A percentile compares a stretch with the other conserved stretches of the same genome.
Evolutionary conservation across 2,329 filamentous ascomycete species (phyloP).

Genomic region (Purpureocillium lavendulum): DNA sequence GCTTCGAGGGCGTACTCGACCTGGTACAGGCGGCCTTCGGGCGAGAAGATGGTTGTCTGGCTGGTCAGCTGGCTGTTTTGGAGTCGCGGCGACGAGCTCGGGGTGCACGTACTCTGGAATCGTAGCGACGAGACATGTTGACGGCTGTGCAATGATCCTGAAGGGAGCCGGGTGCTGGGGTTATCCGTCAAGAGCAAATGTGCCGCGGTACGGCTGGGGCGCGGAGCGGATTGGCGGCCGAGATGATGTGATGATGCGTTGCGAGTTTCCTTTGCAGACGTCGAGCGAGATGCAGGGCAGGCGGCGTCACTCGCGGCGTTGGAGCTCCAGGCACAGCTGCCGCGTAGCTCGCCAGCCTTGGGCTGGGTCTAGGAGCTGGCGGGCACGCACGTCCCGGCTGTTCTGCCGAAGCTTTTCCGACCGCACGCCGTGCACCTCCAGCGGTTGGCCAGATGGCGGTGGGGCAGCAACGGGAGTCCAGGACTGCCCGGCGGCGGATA

Average conservation of each 20-base stretch:
- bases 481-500: neutral
- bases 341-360: constrained; percentile 4
- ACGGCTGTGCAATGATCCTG: neutral
- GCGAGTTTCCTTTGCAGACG: neutral
- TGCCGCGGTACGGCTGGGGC: neutral
- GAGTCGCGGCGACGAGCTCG: neutral
- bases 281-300: neutral
- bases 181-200: neutral
- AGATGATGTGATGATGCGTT: constrained; percentile 3
- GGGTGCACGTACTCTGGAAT: constrained; percentile 69
- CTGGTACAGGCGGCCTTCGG: constrained; percentile 95
- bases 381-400: too few species aligned
- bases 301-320: constrained; percentile 8
- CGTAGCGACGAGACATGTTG: constrained; percentile 91
- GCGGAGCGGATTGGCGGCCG: neutral
- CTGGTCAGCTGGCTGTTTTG: constrained; percentile 1
- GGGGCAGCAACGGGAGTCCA: too few species aligned
- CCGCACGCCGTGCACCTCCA: too few species aligned
- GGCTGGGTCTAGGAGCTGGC: neutral
- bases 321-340: constrained; percentile 12
- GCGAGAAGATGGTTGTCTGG: constrained; percentile 99
- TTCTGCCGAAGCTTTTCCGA: too few species aligned
- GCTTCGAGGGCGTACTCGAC: constrained; percentile 99
- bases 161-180: neutral
- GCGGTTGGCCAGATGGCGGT: too few species aligned